Conservation (phyloP, 2,329 filamentous ascomycete species). For the Aspergillus hiratsukae region DNA sequence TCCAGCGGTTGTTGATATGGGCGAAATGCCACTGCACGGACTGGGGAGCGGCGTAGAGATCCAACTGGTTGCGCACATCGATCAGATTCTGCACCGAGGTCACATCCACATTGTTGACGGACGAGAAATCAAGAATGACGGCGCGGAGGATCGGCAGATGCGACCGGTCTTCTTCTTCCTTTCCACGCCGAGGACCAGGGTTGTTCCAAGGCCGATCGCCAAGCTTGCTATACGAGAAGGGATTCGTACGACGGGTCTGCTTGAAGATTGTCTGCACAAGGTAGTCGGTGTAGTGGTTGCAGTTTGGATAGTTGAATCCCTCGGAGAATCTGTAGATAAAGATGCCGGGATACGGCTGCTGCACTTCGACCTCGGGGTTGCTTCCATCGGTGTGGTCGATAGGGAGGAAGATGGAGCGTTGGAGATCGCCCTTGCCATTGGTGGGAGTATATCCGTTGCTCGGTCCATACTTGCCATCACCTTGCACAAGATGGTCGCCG, state of each 20-base stretch:
- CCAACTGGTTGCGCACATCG: slow-evolving; percentile 90
- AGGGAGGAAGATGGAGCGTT: slow-evolving; percentile 80
- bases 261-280: slow-evolving; percentile 64
- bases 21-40: slow-evolving; percentile 93
- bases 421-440: slow-evolving; percentile 46
- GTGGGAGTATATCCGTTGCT: slow-evolving; percentile 33
- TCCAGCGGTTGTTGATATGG: slow-evolving; percentile 91
- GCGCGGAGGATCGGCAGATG: slow-evolving; percentile 70
- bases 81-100: slow-evolving; percentile 90
- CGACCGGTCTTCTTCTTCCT: slow-evolving; percentile 46
- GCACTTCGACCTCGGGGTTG: slow-evolving; percentile 76
- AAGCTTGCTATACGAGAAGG: slow-evolving; percentile 57
- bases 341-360: slow-evolving; percentile 80
- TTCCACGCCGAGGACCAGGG: slow-evolving; percentile 64
- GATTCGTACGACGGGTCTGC: slow-evolving; percentile 71
- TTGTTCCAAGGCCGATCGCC: slow-evolving; percentile 95
- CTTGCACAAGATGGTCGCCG: slow-evolving; percentile 67
- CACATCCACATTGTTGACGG: slow-evolving; percentile 89
- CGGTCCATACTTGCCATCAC: slow-evolving; percentile 59
- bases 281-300: slow-evolving; percentile 80
- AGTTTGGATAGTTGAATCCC: slow-evolving; percentile 95
- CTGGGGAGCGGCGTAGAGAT: slow-evolving; percentile 74
- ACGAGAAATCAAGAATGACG: slow-evolving; percentile 89
- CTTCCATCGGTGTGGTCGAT: slow-evolving; percentile 84
- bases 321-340: slow-evolving; percentile 96